Conservation (phyloP, 1,284 basidiomycete species). For the Ustilago crameri region DNA sequence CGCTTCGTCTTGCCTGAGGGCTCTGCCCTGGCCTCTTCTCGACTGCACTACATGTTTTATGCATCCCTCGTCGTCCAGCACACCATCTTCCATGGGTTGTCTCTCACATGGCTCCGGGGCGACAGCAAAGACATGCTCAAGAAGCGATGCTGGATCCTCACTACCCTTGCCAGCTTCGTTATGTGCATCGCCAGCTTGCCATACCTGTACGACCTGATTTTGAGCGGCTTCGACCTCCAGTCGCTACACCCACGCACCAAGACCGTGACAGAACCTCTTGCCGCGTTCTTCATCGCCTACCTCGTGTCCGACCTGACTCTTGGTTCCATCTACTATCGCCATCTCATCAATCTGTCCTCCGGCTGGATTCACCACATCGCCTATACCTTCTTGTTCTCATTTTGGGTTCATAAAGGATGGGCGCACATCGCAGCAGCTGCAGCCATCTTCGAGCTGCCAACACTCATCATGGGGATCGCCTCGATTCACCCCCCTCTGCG, state of each 20-base stretch:
- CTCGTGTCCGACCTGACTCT: constrained; percentile 61
- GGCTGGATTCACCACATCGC: constrained; percentile 66
- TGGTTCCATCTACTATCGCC: constrained; percentile 64
- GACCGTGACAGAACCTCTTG: constrained; percentile 54
- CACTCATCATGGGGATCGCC: constrained; percentile 65
- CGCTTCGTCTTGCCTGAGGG: constrained; percentile 35
- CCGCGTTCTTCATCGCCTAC: constrained; percentile 65
- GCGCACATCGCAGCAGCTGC: constrained; percentile 55
- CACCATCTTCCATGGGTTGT: constrained; percentile 55
- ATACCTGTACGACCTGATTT: constrained; percentile 58
- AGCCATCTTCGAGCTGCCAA: constrained; percentile 65
- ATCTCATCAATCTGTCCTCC: constrained; percentile 62
- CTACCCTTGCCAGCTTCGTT: constrained; percentile 60
- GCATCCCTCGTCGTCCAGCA: constrained; percentile 59
- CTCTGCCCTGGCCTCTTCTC: constrained; percentile 24
- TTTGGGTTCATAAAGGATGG: constrained; percentile 62
- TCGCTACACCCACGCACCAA: constrained; percentile 48
- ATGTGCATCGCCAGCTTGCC: constrained; percentile 60
- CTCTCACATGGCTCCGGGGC: constrained; percentile 50
- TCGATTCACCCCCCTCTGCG: constrained; percentile 59
- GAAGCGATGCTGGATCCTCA: constrained; percentile 67
- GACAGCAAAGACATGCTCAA: constrained; percentile 55
- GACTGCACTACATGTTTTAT: constrained; percentile 46
- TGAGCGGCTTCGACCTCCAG: constrained; percentile 55
- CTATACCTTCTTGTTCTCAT: constrained; percentile 59